A percentile compares a stretch with the other conserved stretches of the same genome.
Conservation (phyloP, 192 early-diverging fungal species). For the Coemansia sp. region DNA sequence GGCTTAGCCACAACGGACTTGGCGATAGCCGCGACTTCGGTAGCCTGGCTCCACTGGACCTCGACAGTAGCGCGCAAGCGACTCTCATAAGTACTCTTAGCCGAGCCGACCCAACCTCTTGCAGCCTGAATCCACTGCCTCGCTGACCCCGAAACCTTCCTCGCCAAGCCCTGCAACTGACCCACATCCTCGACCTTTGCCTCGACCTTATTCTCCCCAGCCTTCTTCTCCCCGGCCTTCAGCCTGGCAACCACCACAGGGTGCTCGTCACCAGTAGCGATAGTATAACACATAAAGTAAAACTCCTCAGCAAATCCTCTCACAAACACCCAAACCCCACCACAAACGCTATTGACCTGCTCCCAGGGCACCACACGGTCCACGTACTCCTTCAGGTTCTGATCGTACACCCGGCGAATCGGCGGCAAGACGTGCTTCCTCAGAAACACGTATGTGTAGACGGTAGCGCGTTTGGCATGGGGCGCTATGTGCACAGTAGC, state of each 20-base stretch:
- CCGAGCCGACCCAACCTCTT: conserved; percentile 39
- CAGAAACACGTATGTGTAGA: conserved; percentile 23
- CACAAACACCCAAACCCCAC: conserved; percentile 3
- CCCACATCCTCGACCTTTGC: conserved; percentile 8
- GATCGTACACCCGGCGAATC: conserved; percentile 18
- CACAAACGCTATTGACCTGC: conserved; percentile 15
- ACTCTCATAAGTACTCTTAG: conserved; percentile 24
- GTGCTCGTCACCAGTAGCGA: conserved; percentile 46
- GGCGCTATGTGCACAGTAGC: conserved; percentile 34
- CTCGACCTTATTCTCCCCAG: conserved; percentile 2
- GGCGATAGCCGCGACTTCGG: background rate
- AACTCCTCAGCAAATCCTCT: conserved; percentile 36
- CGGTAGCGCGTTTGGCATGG: conserved; percentile 24
- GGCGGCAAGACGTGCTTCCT: conserved; percentile 33
- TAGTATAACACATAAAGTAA: conserved; percentile 54
- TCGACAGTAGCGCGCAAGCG: conserved; percentile 24
- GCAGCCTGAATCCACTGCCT: conserved; percentile 55
- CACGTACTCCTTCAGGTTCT: conserved; percentile 41
- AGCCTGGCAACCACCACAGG: conserved; percentile 27
- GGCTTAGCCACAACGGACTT: background rate
- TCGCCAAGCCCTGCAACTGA: conserved; percentile 26
- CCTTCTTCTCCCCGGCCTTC: background rate
- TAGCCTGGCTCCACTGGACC: conserved; percentile 25
- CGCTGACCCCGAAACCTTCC: conserved; percentile 38
- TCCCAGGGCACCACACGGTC: conserved; percentile 56